Conservation (phyloP, 805 yeast genomes). For the Nakazawaea ernobii region DNA sequence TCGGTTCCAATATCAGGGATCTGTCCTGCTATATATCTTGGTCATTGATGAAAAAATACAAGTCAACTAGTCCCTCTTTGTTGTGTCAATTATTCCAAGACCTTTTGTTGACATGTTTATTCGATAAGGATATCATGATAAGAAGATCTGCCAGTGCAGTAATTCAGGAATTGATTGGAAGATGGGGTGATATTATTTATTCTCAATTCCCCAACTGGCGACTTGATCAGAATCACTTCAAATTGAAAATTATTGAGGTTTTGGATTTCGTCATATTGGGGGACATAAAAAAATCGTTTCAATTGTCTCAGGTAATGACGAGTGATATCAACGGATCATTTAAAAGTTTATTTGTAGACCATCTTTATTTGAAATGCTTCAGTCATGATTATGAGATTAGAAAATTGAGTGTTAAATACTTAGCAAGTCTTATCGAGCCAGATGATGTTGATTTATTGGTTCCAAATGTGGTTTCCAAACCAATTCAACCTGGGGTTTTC, state of each 20-base stretch:
- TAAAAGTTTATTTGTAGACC: slow-evolving; percentile 22
- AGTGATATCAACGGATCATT: slow-evolving; percentile 14
- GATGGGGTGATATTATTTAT: slow-evolving; percentile 49
- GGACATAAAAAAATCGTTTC: slow-evolving; percentile 33
- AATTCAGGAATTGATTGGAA: slow-evolving; percentile 77
- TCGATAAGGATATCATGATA: slow-evolving; percentile 69
- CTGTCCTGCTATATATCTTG: slow-evolving; percentile 82
- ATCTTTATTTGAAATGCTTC: slow-evolving; percentile 27
- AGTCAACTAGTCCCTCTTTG: slow-evolving; percentile 15
- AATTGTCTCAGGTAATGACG: slow-evolving; percentile 13
- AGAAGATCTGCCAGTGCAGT: slow-evolving; percentile 85
- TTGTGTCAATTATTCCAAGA: slow-evolving; percentile 23
- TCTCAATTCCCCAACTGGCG: slow-evolving; percentile 9
- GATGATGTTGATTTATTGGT: background rate
- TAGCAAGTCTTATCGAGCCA: slow-evolving; percentile 19
- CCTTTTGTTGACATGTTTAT: slow-evolving; percentile 49
- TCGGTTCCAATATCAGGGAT: slow-evolving; percentile 73
- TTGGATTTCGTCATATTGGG: slow-evolving; percentile 49
- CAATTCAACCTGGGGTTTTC: slow-evolving; percentile 11
- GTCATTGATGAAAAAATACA: slow-evolving; percentile 52
- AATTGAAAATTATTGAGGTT: slow-evolving; percentile 49
- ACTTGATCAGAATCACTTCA: slow-evolving; percentile 26
- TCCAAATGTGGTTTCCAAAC: background rate
- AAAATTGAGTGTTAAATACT: slow-evolving; percentile 33
- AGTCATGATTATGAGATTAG: slow-evolving; percentile 36